phyloP scores from a whole-genome alignment of 2,329 filamentous ascomycete genomes.

The Aquanectria penicillioides region DNA sequence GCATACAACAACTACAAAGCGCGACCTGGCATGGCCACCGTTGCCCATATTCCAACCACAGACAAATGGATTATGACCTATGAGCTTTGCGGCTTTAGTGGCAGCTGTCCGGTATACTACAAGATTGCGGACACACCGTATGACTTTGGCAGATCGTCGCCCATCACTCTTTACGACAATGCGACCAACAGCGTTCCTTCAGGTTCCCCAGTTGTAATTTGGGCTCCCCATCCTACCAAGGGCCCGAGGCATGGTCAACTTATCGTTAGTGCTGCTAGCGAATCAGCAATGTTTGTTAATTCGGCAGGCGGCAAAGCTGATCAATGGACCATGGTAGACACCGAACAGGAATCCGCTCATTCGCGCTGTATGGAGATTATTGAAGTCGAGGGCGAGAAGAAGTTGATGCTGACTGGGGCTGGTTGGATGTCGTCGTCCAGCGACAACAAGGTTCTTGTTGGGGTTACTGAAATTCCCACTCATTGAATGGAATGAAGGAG shows the following conservation, averaged over 20 bases:
- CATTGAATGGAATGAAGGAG: too few species aligned
- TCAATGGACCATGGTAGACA: constrained; percentile 20
- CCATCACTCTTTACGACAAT: not conserved
- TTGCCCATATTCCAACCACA: not conserved
- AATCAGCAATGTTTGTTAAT: constrained; percentile 18
- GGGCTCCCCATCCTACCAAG: not conserved
- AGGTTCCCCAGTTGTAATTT: constrained; percentile 19
- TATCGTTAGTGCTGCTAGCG: constrained; percentile 14
- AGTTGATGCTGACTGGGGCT: not conserved
- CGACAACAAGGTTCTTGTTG: not conserved
- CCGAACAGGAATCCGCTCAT: constrained; percentile 19
- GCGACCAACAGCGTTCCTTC: not conserved
- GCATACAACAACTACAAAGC: constrained; percentile 48
- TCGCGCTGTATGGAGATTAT: constrained; percentile 14
- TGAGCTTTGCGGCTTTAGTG: constrained; percentile 15
- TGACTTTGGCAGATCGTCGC: not conserved
- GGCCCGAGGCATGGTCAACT: not conserved
- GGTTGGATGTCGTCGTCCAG: not conserved
- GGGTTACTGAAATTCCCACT: not conserved
- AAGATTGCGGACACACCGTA: constrained; percentile 23
- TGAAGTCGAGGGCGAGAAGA: constrained; percentile 1
- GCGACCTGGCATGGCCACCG: constrained; percentile 26
- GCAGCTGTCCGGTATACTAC: constrained; percentile 15
- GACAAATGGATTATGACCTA: constrained; percentile 29
- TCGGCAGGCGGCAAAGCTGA: constrained; percentile 11